Evolutionary conservation across 441 rosid genomes (phyloP).

Genomic region (Populus hybrid): DNA sequence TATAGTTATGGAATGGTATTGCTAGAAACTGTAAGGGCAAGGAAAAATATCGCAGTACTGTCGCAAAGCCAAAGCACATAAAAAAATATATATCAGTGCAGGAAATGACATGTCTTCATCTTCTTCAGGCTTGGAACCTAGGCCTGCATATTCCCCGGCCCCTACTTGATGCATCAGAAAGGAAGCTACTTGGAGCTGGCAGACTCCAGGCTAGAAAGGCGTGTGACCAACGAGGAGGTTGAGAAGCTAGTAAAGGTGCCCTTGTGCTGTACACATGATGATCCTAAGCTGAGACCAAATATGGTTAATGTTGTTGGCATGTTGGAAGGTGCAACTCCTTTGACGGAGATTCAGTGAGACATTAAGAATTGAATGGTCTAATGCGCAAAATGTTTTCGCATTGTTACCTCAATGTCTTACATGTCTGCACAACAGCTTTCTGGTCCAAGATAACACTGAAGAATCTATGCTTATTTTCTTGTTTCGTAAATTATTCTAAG

Average conservation of each 20-base stretch:
- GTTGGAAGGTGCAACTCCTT: conserved; percentile 24
- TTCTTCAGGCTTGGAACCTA: conserved; percentile 22
- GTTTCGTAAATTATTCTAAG: too few species aligned
- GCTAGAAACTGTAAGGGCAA: too few species aligned
- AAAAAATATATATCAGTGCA: too few species aligned
- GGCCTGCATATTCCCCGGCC: conserved; percentile 57
- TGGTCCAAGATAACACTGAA: too few species aligned
- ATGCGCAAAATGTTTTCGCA: too few species aligned
- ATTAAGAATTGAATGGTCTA: too few species aligned
- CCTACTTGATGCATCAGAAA: conserved; percentile 73
- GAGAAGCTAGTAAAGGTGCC: conserved; percentile 53
- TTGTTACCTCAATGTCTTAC: too few species aligned
- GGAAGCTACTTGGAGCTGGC: conserved; percentile 71
- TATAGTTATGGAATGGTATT: too few species aligned
- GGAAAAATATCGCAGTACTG: too few species aligned
- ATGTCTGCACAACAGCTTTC: too few species aligned
- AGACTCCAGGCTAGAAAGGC: conserved; percentile 68
- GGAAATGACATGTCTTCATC: conserved; percentile 33
- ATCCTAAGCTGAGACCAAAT: conserved; percentile 57
- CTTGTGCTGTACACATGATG: conserved; percentile 77
- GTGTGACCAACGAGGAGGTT: conserved; percentile 62
- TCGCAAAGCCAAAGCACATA: too few species aligned
- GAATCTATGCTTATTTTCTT: too few species aligned
- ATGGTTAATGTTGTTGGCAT: conserved; percentile 75
- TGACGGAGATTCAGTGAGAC: conserved; percentile 49